Percentiles rank a stretch among this genome's conserved stretches.
Evolutionary conservation across 208 protist species (phyloP).

Genomic region (Angomonas deanei): DNA sequence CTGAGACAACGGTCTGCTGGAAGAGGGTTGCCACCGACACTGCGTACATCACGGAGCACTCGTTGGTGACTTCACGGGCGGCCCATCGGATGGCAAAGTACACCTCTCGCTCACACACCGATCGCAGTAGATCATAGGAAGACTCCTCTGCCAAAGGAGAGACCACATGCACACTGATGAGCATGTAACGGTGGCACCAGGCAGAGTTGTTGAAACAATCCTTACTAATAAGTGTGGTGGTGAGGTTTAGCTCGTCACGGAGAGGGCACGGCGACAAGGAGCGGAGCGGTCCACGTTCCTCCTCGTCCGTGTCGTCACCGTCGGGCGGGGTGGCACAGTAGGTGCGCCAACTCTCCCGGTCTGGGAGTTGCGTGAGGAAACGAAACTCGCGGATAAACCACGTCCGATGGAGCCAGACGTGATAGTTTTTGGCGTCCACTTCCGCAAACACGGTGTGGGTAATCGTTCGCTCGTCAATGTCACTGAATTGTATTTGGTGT

Average conservation of each 20-base stretch:
- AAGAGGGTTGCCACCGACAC: slow-evolving; percentile 37
- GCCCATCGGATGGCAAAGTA: slow-evolving; percentile 61
- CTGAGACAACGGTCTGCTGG: slow-evolving; percentile 14
- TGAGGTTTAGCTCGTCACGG: slow-evolving; percentile 48
- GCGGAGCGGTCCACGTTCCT: not conserved
- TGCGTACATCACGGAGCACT: slow-evolving; percentile 59
- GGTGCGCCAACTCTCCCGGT: slow-evolving; percentile 10
- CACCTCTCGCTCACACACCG: slow-evolving; percentile 47
- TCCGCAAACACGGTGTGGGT: slow-evolving; percentile 28
- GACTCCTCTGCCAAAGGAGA: slow-evolving; percentile 13
- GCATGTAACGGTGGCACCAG: slow-evolving; percentile 69
- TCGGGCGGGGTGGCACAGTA: not conserved
- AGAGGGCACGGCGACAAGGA: slow-evolving; percentile 33
- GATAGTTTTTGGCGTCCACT: slow-evolving; percentile 77
- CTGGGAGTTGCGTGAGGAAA: slow-evolving; percentile 51
- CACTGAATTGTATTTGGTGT: slow-evolving; percentile 33
- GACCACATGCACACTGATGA: slow-evolving; percentile 47
- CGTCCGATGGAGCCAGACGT: slow-evolving; percentile 71
- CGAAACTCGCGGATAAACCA: slow-evolving; percentile 63
- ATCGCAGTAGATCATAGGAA: slow-evolving; percentile 1
- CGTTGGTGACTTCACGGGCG: slow-evolving; percentile 59
- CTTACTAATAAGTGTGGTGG: slow-evolving; percentile 29
- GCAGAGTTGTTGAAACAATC: slow-evolving; percentile 81
- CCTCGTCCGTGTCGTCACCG: not conserved
- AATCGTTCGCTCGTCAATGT: slow-evolving; percentile 58